Conservation (phyloP, 352 stramenopile species). For the Pythium graminicola region DNA sequence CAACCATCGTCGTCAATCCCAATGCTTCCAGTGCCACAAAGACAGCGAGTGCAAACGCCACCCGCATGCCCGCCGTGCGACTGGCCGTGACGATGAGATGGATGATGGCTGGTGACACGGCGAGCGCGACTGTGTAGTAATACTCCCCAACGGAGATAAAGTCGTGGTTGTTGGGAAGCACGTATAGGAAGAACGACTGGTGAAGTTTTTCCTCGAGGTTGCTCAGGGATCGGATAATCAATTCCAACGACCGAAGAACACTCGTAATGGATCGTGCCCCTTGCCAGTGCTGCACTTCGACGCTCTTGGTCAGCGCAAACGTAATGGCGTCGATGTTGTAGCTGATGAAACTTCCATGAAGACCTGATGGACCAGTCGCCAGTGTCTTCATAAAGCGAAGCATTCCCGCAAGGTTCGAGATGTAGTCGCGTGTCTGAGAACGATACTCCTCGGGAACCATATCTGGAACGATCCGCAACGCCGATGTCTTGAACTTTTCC, state of each 20-base stretch:
- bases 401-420: constrained; percentile 55
- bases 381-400: constrained; percentile 78
- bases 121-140: constrained; percentile 70
- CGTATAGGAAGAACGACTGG: constrained; percentile 85
- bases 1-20: background rate
- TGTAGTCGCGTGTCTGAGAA: constrained; percentile 29
- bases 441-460: constrained; percentile 19
- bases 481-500: background rate
- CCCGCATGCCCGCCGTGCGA: constrained; percentile 49
- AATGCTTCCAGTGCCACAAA: constrained; percentile 11
- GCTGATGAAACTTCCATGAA: constrained; percentile 73
- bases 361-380: constrained; percentile 47
- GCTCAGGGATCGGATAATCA: constrained; percentile 70
- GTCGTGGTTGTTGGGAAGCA: constrained; percentile 57
- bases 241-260: constrained; percentile 50
- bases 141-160: constrained; percentile 88
- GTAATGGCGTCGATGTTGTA: constrained; percentile 86
- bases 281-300: constrained; percentile 12
- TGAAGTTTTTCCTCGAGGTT: constrained; percentile 87
- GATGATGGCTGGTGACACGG: constrained; percentile 56
- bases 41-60: constrained; percentile 66
- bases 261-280: constrained; percentile 25
- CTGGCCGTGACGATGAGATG: constrained; percentile 46
- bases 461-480: background rate
- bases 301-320: constrained; percentile 30